Evolutionary conservation across 225 moss, liverwort and hornwort species (phyloP), one percentile per base, ranked within the genome.

Genomic region (Takakia lepidozioides): DNA sequence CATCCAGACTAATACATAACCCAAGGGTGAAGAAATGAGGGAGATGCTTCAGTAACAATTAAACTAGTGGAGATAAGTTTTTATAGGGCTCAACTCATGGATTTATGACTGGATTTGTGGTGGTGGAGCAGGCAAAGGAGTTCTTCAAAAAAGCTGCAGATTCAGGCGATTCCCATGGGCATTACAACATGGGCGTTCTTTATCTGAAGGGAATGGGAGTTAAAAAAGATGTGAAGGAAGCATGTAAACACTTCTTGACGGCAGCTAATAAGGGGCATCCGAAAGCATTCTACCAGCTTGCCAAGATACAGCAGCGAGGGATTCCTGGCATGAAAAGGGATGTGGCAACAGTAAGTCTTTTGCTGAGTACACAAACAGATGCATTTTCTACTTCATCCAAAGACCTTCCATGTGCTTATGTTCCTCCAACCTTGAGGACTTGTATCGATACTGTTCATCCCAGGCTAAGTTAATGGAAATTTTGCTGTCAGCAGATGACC

Each of bases 221-320:
- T 30, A 76, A 85, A 25, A 83, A 67, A 66, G 82, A 98, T 68
- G 73, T 73, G 53, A 62, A 48, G 29, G 70, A 61, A 65, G 95
- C 87, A n/a, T 56, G 62, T 13, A 51, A 48, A 11, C 80, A 70
- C 29, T 69, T 98, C 28, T 2, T 63, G 55, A 43, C 44, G 18
- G 87, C 87, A 65, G 62, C 77, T 39, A 68, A 55, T 25, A 38
- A 9, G 26, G 61, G 54, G 46, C 80, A 98, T 48, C 75, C 80
- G 7, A 98, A 83, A 73, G 84, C 95, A 16, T 67, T 75, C 22
- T 98, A 83, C 47, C 84, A 98, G 69, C 77, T 98, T 38, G 95
- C 90, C 28, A 98, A 74, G 59, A 90, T 98, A 87, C 57, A 76
- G 38, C 95, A 98, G 17, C 90, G 91, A 63, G 95, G 95, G 50